Base-by-base conservation (phyloP, 148 eudicot species). In the Camellia sinensis region DNA sequence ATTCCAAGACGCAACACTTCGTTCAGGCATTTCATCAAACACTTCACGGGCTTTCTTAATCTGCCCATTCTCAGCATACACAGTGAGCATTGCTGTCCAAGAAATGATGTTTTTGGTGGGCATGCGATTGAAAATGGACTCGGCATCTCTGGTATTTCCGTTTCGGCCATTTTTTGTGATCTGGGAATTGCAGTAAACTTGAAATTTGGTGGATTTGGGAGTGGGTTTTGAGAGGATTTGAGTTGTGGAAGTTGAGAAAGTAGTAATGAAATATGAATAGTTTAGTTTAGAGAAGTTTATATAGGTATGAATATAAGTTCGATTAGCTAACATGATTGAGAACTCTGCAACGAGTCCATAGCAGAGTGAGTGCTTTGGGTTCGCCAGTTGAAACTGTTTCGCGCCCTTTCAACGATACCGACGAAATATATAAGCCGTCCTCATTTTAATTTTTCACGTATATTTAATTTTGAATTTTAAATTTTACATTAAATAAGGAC, bases 1-100 rank as follows among this genome's bases (percentile, higher is more conserved):
- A 66, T 91, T 91, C 94, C 94, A 91, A 5, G 92, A 88, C 0
- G 87, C 87, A 65, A 88, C 77, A 74, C 63, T 91, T 75, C 89
- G 73, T 44, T 84, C 80, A 12, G 92, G 89, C 92, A 91, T 91
- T 84, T 85, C 82, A 7, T 91, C 88, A 67, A 91, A 91, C 90
- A 89, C 18, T 66, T 87, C 59, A 18, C 91, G 90, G 44, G 92
- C 94, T 17, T 73, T 78, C 21, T 22, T 43, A 19, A 91, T 72
- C 21, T 84, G 78, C 43, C 89, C 89, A 67, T 88, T 91, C 37
- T 79, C 71, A 0, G 85, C 85, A 50, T 86, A 91, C 0, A 80
- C 91, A 0, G 89, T 80, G 17, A 89, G 85, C 85, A 91, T 80
- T 13, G 92, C 87, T 3, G 94, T 91, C 87, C 88, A 89, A 61